Base-by-base conservation (phyloP, 2,329 filamentous ascomycete genomes). In the Tolypocladium ovalisporum region DNA sequence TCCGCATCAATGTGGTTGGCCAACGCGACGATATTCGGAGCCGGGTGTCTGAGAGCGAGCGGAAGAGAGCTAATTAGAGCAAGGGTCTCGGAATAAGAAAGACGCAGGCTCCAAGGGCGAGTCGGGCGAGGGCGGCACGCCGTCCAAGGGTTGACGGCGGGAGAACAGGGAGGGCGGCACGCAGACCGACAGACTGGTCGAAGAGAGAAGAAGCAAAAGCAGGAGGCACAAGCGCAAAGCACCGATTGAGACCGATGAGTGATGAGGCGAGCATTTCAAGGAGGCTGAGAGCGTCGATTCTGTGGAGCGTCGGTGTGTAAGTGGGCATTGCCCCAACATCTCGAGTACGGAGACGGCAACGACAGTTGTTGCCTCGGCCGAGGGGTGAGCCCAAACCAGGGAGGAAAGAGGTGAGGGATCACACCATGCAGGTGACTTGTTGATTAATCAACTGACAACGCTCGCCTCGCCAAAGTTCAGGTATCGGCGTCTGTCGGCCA, bases 51-150 rank as follows among this genome's bases (percentile, higher is more conserved):
- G 34, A 52, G 47, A 52, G 36, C 44, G 12, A 52, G 55, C 36
- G 54, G 54, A 39, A 27, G 35, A 32, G 49, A 27, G n/a, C n/a
- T n/a, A n/a, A n/a, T 19, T 34, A 34, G 15, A 13, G 29, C 49
- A 56, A 22, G 55, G n/a, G 55, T 54, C 55, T 53, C 55, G 35
- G 36, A 42, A 42, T 29, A 53, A 53, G 36, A 10, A 52, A 56
- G 8, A 22, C 39, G 22, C 34, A 9, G 19, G 44, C 24, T n/a
- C 13, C 32, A n/a, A 55, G 32, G 54, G 42, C 42, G 42, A 35
- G 36, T 42, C n/a, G 29, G 54, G 22, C 32, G 35, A 37, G 37
- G n/a, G 55, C 49, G 49, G 49, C 36, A 44, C 36, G 36, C 35
- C 24, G 49, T 35, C 8, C 47, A 42, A 52, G 47, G 36, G 55